Evolutionary conservation across 352 stramenopile species (phyloP), one percentile per base, ranked within the genome.

Genomic region (Phytophthora citrophthora): DNA sequence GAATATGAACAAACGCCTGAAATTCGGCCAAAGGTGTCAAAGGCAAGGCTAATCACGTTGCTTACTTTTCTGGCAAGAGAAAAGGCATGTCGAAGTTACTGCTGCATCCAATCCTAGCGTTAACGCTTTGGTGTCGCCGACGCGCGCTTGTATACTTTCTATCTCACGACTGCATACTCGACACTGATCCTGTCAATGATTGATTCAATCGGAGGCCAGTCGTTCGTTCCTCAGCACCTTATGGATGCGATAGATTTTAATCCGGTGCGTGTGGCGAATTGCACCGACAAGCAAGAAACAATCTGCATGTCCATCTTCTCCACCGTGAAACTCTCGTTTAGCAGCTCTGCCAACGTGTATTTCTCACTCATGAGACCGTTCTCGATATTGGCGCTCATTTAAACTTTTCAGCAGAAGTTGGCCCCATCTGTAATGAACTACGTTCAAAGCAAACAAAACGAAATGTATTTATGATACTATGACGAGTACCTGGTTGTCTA

Each of bases 61-160:
- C 93, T 54, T 78, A 81, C 47, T 91, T 51, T 38, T 34, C 44
- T 20, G 36, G 44, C 7, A 20, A 20, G 20, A 20, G 20, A 20
- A 20, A 20, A 20, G 20, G 0, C 20, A 20, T 20, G 20, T 20
- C 20, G 20, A 20, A 20, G 20, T 20, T 20, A 20, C 20, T 20
- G 20, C 45, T 50, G 55, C 55, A 64, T 64, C 45, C 55, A 64
- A 55, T 64, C 55, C 26, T 50, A 49, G 45, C 44, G 55, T 50
- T 64, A 51, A 56, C 55, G 46, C n/a, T 26, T 20, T 61, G 2
- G 27, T 20, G 32, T 38, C 16, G 26, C 18, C 46, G 32, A 45
- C 44, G 32, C 16, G 32, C 52, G 26, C 24, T 18, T 43, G 49
- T 15, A 26, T 38, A 27, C 41, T 51, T 32, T 61, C 27, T 31